Conservation (phyloP, 257 asterid genomes). For the Capsicum pubescens region DNA sequence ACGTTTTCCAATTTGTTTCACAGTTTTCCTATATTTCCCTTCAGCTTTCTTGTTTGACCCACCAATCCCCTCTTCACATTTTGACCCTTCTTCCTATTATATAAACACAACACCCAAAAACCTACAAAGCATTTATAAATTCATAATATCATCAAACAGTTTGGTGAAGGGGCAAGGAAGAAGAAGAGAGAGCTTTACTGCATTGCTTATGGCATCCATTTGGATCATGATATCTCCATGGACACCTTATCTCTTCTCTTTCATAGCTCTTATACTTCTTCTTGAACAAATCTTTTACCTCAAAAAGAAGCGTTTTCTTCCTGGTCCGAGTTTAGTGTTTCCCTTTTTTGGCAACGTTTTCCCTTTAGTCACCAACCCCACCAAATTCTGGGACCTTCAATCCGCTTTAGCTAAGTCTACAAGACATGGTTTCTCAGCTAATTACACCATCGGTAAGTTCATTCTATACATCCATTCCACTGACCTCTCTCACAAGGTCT, state of each 20-base stretch:
- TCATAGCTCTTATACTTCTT: conserved; percentile 52
- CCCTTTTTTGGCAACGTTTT: conserved; percentile 85
- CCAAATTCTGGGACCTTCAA: conserved; percentile 74
- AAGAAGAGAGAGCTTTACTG: not conserved
- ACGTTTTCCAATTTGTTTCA: conserved; percentile 4
- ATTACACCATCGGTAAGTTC: conserved; percentile 80
- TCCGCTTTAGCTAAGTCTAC: conserved; percentile 69
- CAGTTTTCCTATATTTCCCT: not conserved
- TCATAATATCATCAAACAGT: not conserved
- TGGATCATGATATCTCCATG: conserved; percentile 47
- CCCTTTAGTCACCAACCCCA: conserved; percentile 62
- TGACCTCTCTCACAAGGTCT: conserved; percentile 77
- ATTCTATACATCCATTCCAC: conserved; percentile 78
- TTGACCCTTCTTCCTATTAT: conserved; percentile 17
- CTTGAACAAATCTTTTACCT: conserved; percentile 76
- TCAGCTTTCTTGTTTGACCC: conserved; percentile 22
- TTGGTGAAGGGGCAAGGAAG: not conserved
- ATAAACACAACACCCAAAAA: not conserved
- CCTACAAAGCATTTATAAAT: not conserved
- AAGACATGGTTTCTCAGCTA: conserved; percentile 67
- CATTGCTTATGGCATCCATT: conserved; percentile 15
- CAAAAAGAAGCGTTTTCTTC: conserved; percentile 69
- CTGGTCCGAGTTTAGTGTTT: conserved; percentile 74
- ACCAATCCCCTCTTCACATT: conserved; percentile 13
- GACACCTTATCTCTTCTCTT: conserved; percentile 54